phyloP scores from a whole-genome alignment of 768 basidiomycete species.

The Leccinum broughii region DNA sequence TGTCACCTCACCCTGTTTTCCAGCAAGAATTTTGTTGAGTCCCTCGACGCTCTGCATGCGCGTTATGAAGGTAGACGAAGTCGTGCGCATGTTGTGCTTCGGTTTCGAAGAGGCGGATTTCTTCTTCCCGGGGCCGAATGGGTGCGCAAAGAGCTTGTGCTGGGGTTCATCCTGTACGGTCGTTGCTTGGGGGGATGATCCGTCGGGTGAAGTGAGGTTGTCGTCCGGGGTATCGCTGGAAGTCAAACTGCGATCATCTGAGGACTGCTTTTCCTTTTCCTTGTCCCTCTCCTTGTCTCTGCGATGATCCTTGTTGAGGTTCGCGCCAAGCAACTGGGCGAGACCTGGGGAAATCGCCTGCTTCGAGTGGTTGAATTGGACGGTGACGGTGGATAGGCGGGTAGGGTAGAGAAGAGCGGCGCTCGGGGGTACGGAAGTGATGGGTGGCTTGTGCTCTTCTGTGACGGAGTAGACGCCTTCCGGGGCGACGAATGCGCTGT shows the following conservation, averaged over 20 bases:
- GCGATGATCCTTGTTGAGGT: constrained; percentile 54
- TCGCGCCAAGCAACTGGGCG: constrained; percentile 65
- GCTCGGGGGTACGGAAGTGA: constrained; percentile 41
- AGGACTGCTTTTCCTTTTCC: constrained; percentile 39
- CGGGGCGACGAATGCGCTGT: constrained; percentile 82
- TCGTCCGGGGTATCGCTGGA: constrained; percentile 81
- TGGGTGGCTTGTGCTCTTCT: constrained; percentile 76
- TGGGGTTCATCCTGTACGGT: constrained; percentile 41
- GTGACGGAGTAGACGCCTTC: constrained; percentile 89
- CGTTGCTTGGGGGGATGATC: constrained; percentile 33
- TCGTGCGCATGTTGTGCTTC: constrained; percentile 90
- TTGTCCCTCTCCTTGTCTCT: constrained; percentile 41
- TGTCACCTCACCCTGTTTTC: constrained; percentile 81
- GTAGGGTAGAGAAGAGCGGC: constrained; percentile 52
- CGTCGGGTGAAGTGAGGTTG: constrained; percentile 42
- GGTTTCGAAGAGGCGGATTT: constrained; percentile 66
- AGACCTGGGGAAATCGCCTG: constrained; percentile 57
- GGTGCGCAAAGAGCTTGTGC: constrained; percentile 63
- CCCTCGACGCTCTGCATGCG: constrained; percentile 83
- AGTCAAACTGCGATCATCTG: constrained; percentile 72
- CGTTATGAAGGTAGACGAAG: constrained; percentile 90
- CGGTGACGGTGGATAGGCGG: constrained; percentile 56
- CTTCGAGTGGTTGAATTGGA: constrained; percentile 64
- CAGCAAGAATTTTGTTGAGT: constrained; percentile 64
- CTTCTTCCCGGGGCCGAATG: constrained; percentile 50